Conservation (phyloP, 306 rosid species). For the Inga oerstediana region DNA sequence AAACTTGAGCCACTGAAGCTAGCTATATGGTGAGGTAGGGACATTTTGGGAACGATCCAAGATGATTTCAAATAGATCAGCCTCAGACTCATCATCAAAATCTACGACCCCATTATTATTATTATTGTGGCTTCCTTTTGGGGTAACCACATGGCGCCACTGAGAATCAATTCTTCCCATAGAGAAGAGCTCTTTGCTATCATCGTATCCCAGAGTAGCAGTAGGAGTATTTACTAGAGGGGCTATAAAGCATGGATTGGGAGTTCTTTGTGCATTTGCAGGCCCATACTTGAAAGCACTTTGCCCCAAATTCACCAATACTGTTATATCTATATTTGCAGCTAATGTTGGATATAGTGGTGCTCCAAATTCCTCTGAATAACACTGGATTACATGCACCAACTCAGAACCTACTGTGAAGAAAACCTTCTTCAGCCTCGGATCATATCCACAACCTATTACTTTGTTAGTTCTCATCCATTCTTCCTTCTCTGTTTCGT, state of each 20-base stretch:
- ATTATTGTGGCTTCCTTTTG: constrained; percentile 44
- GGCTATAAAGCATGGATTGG: constrained; percentile 83
- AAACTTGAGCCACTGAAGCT: constrained; percentile 1
- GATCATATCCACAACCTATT: constrained; percentile 91
- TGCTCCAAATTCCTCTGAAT: constrained; percentile 69
- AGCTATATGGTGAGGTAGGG: constrained; percentile 17
- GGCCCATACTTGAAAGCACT: constrained; percentile 74
- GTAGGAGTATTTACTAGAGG: constrained; percentile 48
- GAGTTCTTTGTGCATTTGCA: constrained; percentile 82
- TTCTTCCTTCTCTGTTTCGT: constrained; percentile 60
- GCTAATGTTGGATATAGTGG: constrained; percentile 78
- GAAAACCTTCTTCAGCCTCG: constrained; percentile 75
- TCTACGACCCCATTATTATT: constrained; percentile 16
- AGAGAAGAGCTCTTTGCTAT: constrained; percentile 90
- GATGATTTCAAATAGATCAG: constrained; percentile 54
- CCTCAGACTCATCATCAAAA: constrained; percentile 47
- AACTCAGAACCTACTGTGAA: constrained; percentile 84
- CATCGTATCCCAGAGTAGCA: constrained; percentile 65
- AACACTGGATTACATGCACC: constrained; percentile 71
- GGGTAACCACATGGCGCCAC: constrained; percentile 48
- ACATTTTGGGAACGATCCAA: constrained; percentile 47
- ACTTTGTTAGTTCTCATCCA: constrained; percentile 77
- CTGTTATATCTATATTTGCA: constrained; percentile 55
- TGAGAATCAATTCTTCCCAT: constrained; percentile 89
- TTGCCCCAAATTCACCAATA: constrained; percentile 84